A percentile compares a stretch with the other conserved stretches of the same genome.
Conservation (phyloP, 345 rosid genomes). For the Citrus sinensis region DVS_A1.0 CM039162.1:17188501-17189000, state of each 20-base stretch:
- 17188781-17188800: conserved; percentile 17
- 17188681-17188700: conserved; percentile 20
- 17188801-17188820: conserved; percentile 24
- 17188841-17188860: neutral
- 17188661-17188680: neutral
- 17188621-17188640: conserved; percentile 17
- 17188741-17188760: conserved; percentile 38
- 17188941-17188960: too few species aligned
- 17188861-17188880: too few species aligned
- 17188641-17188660: neutral
- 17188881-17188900: too few species aligned
- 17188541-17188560: conserved; percentile 13
- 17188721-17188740: conserved; percentile 34
- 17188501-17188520: conserved; percentile 46
- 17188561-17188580: neutral
- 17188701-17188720: conserved; percentile 57
- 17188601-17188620: neutral
- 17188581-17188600: neutral
- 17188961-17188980: too few species aligned
- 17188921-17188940: too few species aligned
- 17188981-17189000: too few species aligned
- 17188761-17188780: conserved; percentile 35
- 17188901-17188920: too few species aligned
- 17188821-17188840: conserved; percentile 20
- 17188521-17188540: conserved; percentile 30